Percentiles rank a stretch among this genome's conserved stretches.
Evolutionary conservation across 2,329 filamentous ascomycete species (phyloP).

Genomic region (Eurotiales sp.): DNA sequence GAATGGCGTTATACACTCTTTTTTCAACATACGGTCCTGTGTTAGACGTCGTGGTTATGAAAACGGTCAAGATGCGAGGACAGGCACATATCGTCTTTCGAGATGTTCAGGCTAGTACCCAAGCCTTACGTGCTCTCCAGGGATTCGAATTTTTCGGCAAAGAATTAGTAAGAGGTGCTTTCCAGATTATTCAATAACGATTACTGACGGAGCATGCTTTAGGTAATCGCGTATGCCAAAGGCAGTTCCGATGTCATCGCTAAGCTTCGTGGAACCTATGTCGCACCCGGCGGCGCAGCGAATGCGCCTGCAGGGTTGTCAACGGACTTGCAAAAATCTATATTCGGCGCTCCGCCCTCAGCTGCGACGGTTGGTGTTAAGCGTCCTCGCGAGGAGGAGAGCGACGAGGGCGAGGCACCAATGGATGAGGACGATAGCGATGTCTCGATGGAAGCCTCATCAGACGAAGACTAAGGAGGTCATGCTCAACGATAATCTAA

Average conservation of each 20-base stretch:
- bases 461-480: conserved; percentile 62
- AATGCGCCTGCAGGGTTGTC: conserved; percentile 51
- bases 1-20: conserved; percentile 83
- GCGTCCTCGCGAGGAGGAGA: conserved; percentile 64
- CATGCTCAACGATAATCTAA: neutral
- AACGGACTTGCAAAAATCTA: conserved; percentile 73
- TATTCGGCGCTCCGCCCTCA: conserved; percentile 64
- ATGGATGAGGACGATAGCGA: conserved; percentile 65
- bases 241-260: conserved; percentile 82
- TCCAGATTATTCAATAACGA: neutral
- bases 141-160: conserved; percentile 81
- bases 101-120: conserved; percentile 85
- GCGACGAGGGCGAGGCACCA: conserved; percentile 49
- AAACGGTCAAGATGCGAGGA: conserved; percentile 87
- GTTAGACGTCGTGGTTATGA: conserved; percentile 84
- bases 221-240: conserved; percentile 92
- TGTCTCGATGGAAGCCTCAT: conserved; percentile 66
- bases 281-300: conserved; percentile 54
- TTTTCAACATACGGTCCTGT: conserved; percentile 93
- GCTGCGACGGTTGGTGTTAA: conserved; percentile 61
- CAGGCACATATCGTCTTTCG: conserved; percentile 91
- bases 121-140: conserved; percentile 85
- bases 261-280: conserved; percentile 87
- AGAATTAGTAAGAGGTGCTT: conserved; percentile 64
- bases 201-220: conserved; percentile 14